phyloP scores from a whole-genome alignment of 164 flowering plant species.

The Magnolia kwangsiensis region DNA sequence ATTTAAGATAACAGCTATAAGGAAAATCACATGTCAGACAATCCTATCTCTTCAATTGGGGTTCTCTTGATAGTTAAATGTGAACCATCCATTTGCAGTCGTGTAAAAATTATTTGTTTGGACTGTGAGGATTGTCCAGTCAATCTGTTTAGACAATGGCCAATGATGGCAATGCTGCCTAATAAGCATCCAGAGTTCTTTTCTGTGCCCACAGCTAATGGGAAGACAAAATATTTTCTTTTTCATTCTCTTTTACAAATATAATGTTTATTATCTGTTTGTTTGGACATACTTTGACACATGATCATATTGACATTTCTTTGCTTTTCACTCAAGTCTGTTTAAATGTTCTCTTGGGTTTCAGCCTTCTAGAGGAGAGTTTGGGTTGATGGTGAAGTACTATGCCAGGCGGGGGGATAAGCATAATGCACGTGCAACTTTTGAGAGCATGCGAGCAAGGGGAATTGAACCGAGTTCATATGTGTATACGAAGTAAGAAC shows the following conservation, averaged over 20 bases:
- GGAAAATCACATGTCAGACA: background rate
- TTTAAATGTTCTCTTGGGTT: constrained; percentile 3
- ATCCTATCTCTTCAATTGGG: background rate
- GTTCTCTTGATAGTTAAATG: background rate
- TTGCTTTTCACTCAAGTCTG: background rate
- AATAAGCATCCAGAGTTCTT: too few species aligned
- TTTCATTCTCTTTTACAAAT: too few species aligned
- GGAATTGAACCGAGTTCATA: constrained; percentile 91
- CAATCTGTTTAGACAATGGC: too few species aligned
- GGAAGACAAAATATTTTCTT: too few species aligned
- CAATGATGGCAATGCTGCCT: too few species aligned
- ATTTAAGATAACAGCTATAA: too few species aligned
- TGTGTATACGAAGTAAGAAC: constrained; percentile 78
- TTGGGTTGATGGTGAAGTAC: constrained; percentile 81
- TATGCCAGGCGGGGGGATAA: constrained; percentile 93
- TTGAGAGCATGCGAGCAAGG: constrained; percentile 94
- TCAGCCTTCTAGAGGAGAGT: constrained; percentile 94
- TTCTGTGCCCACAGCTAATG: too few species aligned
- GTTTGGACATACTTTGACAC: background rate
- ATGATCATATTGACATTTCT: background rate
- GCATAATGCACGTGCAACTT: constrained; percentile 89
- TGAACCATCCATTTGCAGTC: background rate
- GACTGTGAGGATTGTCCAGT: background rate
- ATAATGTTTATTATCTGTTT: background rate
- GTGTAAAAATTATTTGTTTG: background rate